These are phyloP conservation scores for Keithomyces neogunnii DNA, from an alignment of 2,329 filamentous ascomycete genomes.

Conservation along the genomic window DNA sequence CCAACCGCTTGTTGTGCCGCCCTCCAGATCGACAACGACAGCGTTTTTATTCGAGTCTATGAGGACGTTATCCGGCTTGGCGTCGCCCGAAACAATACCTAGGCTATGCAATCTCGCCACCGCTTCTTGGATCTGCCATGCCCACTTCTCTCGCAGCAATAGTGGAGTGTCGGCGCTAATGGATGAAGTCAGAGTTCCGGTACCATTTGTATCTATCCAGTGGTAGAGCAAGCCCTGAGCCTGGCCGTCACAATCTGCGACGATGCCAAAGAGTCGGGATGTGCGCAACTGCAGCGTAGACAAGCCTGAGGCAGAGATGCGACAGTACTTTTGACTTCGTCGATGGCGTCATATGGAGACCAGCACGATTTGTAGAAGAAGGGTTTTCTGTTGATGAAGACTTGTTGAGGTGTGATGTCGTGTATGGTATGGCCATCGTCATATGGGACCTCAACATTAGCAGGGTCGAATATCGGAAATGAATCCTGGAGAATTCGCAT, in stretches of 20 bases:
- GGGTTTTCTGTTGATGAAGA: conserved; percentile 9
- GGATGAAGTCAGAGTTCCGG: background rate
- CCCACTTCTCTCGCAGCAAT: conserved; percentile 2
- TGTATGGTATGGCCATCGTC: conserved; percentile 1
- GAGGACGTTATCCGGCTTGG: background rate
- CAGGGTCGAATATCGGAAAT: conserved; percentile 4
- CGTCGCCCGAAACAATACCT: background rate
- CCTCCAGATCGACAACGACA: background rate
- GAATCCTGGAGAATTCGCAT: background rate
- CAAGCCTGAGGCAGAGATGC: background rate
- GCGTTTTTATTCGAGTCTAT: conserved; percentile 8
- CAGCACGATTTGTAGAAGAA: conserved; percentile 8
- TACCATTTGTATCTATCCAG: conserved; percentile 1
- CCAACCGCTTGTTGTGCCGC: conserved; percentile 1
- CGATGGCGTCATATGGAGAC: conserved; percentile 6
- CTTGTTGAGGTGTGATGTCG: conserved; percentile 7
- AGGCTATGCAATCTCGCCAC: background rate
- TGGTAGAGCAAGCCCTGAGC: conserved; percentile 1
- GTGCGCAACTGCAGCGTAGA: background rate
- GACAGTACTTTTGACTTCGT: conserved; percentile 5
- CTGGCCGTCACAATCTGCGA: background rate
- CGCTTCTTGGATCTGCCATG: background rate
- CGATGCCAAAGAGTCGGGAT: conserved; percentile 4
- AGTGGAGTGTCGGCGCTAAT: conserved; percentile 1
- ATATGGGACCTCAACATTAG: conserved; percentile 4